Percentiles rank a stretch among this genome's conserved stretches.
Evolutionary conservation across 1,284 basidiomycete genomes (phyloP).

Genomic region (Naganishia cerealis): DNA sequence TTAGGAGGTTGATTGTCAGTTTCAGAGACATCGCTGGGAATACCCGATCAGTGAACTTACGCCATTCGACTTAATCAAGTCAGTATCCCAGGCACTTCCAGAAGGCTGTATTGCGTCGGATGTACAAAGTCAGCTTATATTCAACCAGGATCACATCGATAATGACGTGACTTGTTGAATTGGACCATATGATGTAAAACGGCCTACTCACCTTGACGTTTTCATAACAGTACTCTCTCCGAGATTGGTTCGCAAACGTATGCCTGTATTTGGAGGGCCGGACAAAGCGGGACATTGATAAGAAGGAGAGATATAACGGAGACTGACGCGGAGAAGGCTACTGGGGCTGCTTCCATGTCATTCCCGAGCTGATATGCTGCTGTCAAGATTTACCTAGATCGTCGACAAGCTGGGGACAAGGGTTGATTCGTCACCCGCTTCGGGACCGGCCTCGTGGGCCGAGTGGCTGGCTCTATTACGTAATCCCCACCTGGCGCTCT

Average conservation of each 20-base stretch:
- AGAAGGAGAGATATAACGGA: background rate
- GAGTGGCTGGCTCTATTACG: background rate
- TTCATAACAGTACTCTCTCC: conserved; percentile 80
- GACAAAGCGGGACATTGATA: conserved; percentile 61
- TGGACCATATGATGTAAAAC: background rate
- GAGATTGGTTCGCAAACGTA: conserved; percentile 80
- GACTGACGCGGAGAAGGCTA: background rate
- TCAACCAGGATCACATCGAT: background rate
- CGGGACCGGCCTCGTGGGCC: background rate
- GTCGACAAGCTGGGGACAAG: background rate
- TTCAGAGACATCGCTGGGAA: background rate
- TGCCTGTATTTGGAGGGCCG: conserved; percentile 68
- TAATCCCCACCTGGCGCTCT: background rate
- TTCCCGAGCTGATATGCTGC: background rate
- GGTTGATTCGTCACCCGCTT: background rate
- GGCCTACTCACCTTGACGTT: conserved; percentile 69
- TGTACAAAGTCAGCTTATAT: background rate
- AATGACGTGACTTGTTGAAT: conserved; percentile 15
- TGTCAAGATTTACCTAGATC: background rate
- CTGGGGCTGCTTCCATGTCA: background rate
- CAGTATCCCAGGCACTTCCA: conserved; percentile 93
- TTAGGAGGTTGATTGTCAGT: background rate
- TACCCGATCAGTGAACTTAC: conserved; percentile 56
- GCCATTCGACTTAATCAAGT: conserved; percentile 81
- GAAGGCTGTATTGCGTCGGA: conserved; percentile 57